Conservation (phyloP, 1,139 yeast genomes). For the Nakaseomyces kungkrabaensis region DNA sequence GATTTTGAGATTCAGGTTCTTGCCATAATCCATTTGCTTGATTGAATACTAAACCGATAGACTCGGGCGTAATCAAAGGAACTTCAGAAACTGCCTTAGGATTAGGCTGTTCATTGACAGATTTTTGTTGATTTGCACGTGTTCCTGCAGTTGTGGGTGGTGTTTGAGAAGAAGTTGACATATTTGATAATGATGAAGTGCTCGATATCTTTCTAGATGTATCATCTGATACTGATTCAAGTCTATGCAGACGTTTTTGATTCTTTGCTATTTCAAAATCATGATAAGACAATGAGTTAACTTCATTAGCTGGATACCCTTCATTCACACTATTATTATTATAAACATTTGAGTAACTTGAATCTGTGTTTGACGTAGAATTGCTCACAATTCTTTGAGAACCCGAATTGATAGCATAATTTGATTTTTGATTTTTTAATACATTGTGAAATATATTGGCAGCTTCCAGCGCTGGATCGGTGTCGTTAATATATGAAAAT, state of each 20-base stretch:
- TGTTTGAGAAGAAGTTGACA: not conserved
- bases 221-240: not conserved
- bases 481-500: slow-evolving; percentile 10
- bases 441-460: slow-evolving; percentile 21
- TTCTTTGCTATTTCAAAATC: not conserved
- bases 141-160: not conserved
- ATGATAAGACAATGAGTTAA: not conserved
- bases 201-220: not conserved
- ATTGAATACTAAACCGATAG: slow-evolving; percentile 23
- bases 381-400: not conserved
- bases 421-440: slow-evolving; percentile 18
- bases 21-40: slow-evolving; percentile 25
- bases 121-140: not conserved
- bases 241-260: not conserved
- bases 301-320: not conserved
- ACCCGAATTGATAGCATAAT: slow-evolving; percentile 9
- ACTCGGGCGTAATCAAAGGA: slow-evolving; percentile 24
- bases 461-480: slow-evolving; percentile 22
- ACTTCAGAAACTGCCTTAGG: slow-evolving; percentile 5
- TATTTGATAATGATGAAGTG: not conserved
- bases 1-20: slow-evolving; percentile 14
- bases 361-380: not conserved
- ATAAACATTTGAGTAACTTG: not conserved
- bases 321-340: not conserved
- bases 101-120: not conserved